phyloP scores from a whole-genome alignment of 2,329 filamentous ascomycete species.

The Ophiostoma ips region DNA sequence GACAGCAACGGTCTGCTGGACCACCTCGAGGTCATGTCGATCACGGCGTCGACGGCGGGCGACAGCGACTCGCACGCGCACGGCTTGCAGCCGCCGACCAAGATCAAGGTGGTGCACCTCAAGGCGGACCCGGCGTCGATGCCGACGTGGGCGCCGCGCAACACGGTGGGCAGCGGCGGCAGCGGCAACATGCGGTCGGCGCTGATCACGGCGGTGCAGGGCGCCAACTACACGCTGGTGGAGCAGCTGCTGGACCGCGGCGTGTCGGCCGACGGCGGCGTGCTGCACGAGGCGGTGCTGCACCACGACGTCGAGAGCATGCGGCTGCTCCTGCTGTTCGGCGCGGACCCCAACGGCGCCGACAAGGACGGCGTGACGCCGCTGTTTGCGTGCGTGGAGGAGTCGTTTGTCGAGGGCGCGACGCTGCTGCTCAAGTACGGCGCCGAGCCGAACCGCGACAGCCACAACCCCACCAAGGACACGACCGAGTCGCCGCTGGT shows the following conservation, averaged over 20 bases:
- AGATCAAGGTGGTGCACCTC: conserved; percentile 30
- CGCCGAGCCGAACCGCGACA: conserved; percentile 39
- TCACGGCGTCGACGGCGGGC: conserved; percentile 12
- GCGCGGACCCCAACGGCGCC: conserved; percentile 39
- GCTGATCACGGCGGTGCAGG: conserved; percentile 40
- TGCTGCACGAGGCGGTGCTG: conserved; percentile 39
- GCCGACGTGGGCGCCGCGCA: conserved; percentile 38
- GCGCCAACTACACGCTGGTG: conserved; percentile 40
- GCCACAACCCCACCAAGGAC: conserved; percentile 28
- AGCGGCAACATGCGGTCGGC: conserved; percentile 31
- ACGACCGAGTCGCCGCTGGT: conserved; percentile 39
- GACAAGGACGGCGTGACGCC: conserved; percentile 37
- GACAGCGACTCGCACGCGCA: conserved; percentile 16
- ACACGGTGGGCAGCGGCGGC: conserved; percentile 28
- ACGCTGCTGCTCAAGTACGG: conserved; percentile 50
- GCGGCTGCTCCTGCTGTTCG: conserved; percentile 41
- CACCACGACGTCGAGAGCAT: conserved; percentile 38
- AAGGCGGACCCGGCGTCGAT: conserved; percentile 36
- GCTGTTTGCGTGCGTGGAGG: conserved; percentile 35
- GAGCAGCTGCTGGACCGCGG: conserved; percentile 45
- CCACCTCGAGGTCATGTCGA: conserved; percentile 12
- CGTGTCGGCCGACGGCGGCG: conserved; percentile 35
- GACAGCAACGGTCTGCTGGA: conserved; percentile 7
- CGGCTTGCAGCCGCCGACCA: conserved; percentile 20
- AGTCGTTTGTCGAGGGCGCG: conserved; percentile 40